These are phyloP conservation scores for Stentor coeruleus DNA, from an alignment of 73 alveolate genomes.

Conservation along the genomic window DNA sequence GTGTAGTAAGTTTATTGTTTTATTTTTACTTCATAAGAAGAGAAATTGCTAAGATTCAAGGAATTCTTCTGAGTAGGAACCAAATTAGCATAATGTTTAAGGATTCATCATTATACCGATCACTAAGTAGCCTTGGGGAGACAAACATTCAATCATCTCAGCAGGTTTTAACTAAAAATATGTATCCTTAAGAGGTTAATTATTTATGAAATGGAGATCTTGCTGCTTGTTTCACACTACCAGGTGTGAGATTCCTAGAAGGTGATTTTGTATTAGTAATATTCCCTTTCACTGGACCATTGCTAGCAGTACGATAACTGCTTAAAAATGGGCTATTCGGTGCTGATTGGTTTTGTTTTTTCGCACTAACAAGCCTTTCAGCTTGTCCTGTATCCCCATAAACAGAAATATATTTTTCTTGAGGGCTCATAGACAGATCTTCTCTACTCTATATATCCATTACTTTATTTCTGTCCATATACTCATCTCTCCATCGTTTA, in stretches of 20 bases:
- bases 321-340: slow-evolving; percentile 5
- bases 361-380: slow-evolving; percentile 31
- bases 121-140: too few species aligned
- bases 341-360: slow-evolving; percentile 16
- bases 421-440: not conserved
- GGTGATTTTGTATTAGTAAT: not conserved
- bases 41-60: not conserved
- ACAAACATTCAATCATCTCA: too few species aligned
- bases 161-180: too few species aligned
- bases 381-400: slow-evolving; percentile 47
- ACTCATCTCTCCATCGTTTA: slow-evolving; percentile 15
- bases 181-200: not conserved
- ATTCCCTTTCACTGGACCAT: not conserved
- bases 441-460: not conserved
- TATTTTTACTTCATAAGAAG: not conserved
- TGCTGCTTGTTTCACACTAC: not conserved
- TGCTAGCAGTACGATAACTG: not conserved
- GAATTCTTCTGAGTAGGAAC: not conserved
- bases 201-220: not conserved
- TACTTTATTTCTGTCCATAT: not conserved
- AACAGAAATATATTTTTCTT: slow-evolving; percentile 22
- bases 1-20: too few species aligned
- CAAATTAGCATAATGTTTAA: not conserved
- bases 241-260: not conserved
- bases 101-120: not conserved